Percentiles rank a stretch among this genome's conserved stretches.
These are phyloP conservation scores for Penicillium pancosmium DNA, from an alignment of 495 filamentous ascomycete species.

Conservation along the genomic window DNA sequence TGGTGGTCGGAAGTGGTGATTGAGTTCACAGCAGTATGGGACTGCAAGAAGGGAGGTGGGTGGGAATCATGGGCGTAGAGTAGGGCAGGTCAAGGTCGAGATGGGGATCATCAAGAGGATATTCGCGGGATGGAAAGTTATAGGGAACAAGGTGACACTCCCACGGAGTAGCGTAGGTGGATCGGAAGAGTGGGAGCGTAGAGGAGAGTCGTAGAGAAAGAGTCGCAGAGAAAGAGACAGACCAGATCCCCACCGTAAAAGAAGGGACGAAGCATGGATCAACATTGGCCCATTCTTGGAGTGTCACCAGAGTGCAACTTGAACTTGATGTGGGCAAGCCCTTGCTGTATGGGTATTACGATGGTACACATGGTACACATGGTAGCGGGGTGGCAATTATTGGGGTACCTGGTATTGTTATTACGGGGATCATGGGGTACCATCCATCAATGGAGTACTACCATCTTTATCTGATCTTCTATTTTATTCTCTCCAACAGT, in stretches of 20 bases:
- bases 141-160: conserved; percentile 31
- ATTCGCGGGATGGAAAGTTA: conserved; percentile 15
- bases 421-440: no score
- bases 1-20: neutral
- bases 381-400: no score
- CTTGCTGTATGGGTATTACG: neutral
- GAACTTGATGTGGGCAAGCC: neutral
- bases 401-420: no score
- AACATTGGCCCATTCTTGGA: conserved; percentile 43
- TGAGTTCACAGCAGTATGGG: neutral
- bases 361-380: neutral
- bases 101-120: no score
- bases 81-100: conserved; percentile 10
- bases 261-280: conserved; percentile 36
- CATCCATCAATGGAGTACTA: no score
- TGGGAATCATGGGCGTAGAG: conserved; percentile 19
- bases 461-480: no score
- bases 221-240: conserved; percentile 9
- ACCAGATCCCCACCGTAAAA: conserved; percentile 13
- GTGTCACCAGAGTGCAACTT: conserved; percentile 34
- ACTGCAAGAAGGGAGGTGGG: conserved; percentile 5
- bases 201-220: conserved; percentile 9
- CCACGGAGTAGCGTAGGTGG: conserved; percentile 31
- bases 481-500: no score
- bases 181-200: conserved; percentile 28